Percentiles rank a stretch among this genome's conserved stretches.
Conservation (phyloP, 495 filamentous ascomycete genomes). For the Monascus purpureus region DNA sequence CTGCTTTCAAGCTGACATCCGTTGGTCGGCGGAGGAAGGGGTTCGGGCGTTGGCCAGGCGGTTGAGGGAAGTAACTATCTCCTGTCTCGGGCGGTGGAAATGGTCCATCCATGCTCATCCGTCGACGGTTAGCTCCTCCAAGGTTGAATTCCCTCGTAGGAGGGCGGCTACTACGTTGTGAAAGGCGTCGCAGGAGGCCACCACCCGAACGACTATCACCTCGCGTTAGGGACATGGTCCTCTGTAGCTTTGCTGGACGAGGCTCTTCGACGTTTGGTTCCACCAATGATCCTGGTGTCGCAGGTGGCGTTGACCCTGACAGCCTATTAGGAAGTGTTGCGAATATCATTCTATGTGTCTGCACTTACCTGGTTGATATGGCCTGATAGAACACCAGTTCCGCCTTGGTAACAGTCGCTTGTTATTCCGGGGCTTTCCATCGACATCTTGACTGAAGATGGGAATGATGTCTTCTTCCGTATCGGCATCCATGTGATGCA, state of each 20-base stretch:
- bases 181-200: slow-evolving; percentile 42
- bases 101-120: slow-evolving; percentile 26
- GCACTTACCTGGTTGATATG: slow-evolving; percentile 55
- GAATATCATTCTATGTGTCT: neutral
- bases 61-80: slow-evolving; percentile 27
- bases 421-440: slow-evolving; percentile 81
- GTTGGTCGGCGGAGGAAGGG: slow-evolving; percentile 63
- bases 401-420: slow-evolving; percentile 77
- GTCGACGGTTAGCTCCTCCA: slow-evolving; percentile 10
- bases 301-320: slow-evolving; percentile 47
- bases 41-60: slow-evolving; percentile 20
- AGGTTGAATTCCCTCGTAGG: slow-evolving; percentile 31
- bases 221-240: slow-evolving; percentile 50
- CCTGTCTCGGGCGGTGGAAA: slow-evolving; percentile 16
- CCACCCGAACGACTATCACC: slow-evolving; percentile 30
- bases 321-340: slow-evolving; percentile 3
- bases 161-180: slow-evolving; percentile 22
- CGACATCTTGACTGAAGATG: slow-evolving; percentile 76
- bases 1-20: slow-evolving; percentile 46
- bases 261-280: slow-evolving; percentile 23
- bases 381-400: slow-evolving; percentile 83
- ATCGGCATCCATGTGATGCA: slow-evolving; percentile 60
- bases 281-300: slow-evolving; percentile 32
- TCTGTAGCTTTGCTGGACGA: slow-evolving; percentile 35
- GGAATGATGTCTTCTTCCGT: slow-evolving; percentile 96